phyloP scores from a whole-genome alignment of 164 flowering plant genomes.

The Berberis vulgaris region DNA sequence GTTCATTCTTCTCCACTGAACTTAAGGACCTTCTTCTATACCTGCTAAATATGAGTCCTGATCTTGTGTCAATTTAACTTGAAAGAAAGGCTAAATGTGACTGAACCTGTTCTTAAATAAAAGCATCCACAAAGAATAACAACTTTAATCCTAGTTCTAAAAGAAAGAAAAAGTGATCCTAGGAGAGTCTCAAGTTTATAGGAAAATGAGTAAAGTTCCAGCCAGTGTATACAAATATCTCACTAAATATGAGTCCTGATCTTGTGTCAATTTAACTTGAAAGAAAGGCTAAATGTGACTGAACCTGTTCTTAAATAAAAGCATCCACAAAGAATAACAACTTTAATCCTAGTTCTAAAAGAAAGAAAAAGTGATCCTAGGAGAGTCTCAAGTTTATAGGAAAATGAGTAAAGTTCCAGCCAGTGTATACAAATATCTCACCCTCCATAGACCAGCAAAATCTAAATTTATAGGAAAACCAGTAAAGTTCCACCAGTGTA shows the following conservation, averaged over 20 bases:
- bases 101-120: too few relatives aligned
- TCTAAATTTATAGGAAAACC: too few relatives aligned
- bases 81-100: neutral
- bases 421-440: constrained; percentile 19
- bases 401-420: too few relatives aligned
- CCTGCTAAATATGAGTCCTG: constrained; percentile 28
- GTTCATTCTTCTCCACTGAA: constrained; percentile 28
- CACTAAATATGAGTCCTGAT: constrained; percentile 16
- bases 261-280: constrained; percentile 1
- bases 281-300: neutral
- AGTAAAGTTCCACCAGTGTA: too few relatives aligned
- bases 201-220: too few relatives aligned
- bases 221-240: constrained; percentile 10
- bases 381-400: too few relatives aligned
- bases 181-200: too few relatives aligned
- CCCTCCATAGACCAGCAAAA: constrained; percentile 4
- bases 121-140: neutral
- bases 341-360: too few relatives aligned
- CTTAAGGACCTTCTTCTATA: constrained; percentile 42
- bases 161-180: too few relatives aligned
- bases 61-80: neutral
- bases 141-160: neutral
- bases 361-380: too few relatives aligned
- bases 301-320: too few relatives aligned
- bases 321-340: neutral